Base-by-base conservation (phyloP, 106 monocot species). In the Ottelia alismoides region DNA sequence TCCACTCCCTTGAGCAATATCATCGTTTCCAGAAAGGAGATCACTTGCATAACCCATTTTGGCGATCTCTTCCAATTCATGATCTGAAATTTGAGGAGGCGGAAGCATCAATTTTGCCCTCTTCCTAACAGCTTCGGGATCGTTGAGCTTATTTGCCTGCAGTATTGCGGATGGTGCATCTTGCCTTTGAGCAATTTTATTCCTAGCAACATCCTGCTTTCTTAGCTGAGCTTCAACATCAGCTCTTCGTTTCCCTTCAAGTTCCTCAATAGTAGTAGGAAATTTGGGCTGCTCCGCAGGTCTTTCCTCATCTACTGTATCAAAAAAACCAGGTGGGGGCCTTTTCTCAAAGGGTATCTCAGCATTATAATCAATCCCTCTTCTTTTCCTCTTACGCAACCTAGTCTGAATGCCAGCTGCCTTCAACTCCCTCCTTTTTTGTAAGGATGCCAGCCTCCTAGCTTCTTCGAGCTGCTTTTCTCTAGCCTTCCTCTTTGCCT, bases 401-500 rank as follows among this genome's bases (percentile, higher is more conserved):
- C 84, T 84, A 25, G 47, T 96, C 22, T 81, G 53, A 64, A 96
- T 96, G 16, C 96, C 96, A 61, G 96, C 96, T 20, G 96, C 96
- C 67, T 96, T 96, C 68, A 96, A 58, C 51, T 96, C 96, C 56
- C 96, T 73, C 51, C 96, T 78, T 63, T 96, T 96, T 35, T 96
- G 96, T 61, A 96, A 72, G 6, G 96, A 96, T 2, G 96, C 96
- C 44, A 96, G 89, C 63, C 96, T 78, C 62, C 96, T 85, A 48
- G 96, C 96, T 64, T 96, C 96, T 57, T 96, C 96, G 48, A 96
- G 88, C 55, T 96, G 96, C 52, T 96, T 96, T 61, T 96, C 96
- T 56, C 96, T 81, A 18, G 96, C 96, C 63, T 96, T 96, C 67
- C 96, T 80, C 64, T 96, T 96, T 46, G 96, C 96, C 50, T 96